Conservation (phyloP, 257 asterid genomes). For the Ajuga chamaepitys region DNA sequence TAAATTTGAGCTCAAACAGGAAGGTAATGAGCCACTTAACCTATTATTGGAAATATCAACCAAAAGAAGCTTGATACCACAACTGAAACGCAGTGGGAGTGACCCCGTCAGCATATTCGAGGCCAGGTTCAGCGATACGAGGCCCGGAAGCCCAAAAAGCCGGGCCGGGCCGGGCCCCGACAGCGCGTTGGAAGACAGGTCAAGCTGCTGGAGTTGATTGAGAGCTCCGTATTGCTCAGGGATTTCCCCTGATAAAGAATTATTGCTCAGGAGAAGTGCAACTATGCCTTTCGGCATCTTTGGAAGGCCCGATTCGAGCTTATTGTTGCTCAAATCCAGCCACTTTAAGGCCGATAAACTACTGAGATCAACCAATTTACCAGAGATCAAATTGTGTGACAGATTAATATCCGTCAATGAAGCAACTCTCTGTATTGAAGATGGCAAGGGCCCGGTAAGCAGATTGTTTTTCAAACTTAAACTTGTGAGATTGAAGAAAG, state of each 20-base stretch:
- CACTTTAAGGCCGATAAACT: constrained; percentile 27
- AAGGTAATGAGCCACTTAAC: constrained; percentile 44
- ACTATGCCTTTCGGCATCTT: constrained; percentile 32
- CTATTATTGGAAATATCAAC: constrained; percentile 61
- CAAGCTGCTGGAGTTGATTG: constrained; percentile 46
- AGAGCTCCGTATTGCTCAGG: constrained; percentile 39
- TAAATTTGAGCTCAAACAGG: constrained; percentile 39
- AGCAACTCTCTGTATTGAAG: constrained; percentile 22
- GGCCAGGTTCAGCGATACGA: constrained; percentile 37
- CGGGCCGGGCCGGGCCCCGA: constrained; percentile 21
- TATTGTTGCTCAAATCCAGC: constrained; percentile 51
- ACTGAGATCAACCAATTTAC: constrained; percentile 38
- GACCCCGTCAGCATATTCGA: constrained; percentile 44
- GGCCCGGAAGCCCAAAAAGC: constrained; percentile 31
- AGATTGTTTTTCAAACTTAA: constrained; percentile 44
- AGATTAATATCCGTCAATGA: constrained; percentile 34
- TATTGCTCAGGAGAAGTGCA: constrained; percentile 32
- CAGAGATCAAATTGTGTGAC: constrained; percentile 41
- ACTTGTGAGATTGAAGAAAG: constrained; percentile 39
- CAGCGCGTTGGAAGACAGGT: constrained; percentile 46
- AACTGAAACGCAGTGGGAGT: constrained; percentile 30
- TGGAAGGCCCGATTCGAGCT: constrained; percentile 38
- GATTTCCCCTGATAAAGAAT: constrained; percentile 42
- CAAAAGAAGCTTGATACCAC: constrained; percentile 33
- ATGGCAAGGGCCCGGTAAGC: constrained; percentile 37